phyloP scores from a whole-genome alignment of 495 filamentous ascomycete genomes.

The Physcia stellaris region DNA sequence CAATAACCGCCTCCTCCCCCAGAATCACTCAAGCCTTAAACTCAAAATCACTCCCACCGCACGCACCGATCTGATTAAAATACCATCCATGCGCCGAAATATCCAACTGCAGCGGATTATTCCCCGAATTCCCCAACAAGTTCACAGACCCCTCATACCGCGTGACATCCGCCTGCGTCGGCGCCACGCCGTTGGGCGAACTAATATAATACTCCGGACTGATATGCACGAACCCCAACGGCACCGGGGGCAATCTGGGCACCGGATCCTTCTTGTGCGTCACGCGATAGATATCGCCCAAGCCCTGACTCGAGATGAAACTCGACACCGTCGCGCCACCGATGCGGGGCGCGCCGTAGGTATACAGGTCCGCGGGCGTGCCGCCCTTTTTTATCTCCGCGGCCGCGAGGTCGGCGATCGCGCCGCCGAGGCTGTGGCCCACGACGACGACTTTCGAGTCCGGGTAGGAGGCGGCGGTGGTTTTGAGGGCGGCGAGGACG shows the following conservation, averaged over 20 bases:
- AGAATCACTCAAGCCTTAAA: too few species aligned
- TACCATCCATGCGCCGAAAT: slow-evolving; percentile 33
- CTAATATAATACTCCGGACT: slow-evolving; percentile 57
- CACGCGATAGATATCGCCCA: slow-evolving; percentile 42
- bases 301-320: slow-evolving; percentile 36
- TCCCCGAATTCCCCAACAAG: slow-evolving; percentile 28
- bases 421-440: slow-evolving; percentile 58
- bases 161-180: slow-evolving; percentile 29
- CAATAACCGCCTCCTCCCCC: too few species aligned
- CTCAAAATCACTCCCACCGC: too few species aligned
- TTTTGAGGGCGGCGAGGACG: slow-evolving; percentile 29
- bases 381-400: slow-evolving; percentile 41
- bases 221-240: slow-evolving; percentile 43
- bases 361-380: slow-evolving; percentile 36
- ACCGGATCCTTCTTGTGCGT: slow-evolving; percentile 58
- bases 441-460: slow-evolving; percentile 42
- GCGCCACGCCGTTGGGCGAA: slow-evolving; percentile 22
- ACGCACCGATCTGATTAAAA: slow-evolving; percentile 20
- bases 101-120: slow-evolving; percentile 13
- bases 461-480: slow-evolving; percentile 25
- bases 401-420: slow-evolving; percentile 47
- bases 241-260: slow-evolving; percentile 44
- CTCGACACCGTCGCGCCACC: slow-evolving; percentile 42
- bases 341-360: slow-evolving; percentile 54
- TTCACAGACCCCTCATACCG: slow-evolving; percentile 24